Base-by-base conservation (phyloP, 352 stramenopile genomes). In the Globisporangium carolinianum region DNA sequence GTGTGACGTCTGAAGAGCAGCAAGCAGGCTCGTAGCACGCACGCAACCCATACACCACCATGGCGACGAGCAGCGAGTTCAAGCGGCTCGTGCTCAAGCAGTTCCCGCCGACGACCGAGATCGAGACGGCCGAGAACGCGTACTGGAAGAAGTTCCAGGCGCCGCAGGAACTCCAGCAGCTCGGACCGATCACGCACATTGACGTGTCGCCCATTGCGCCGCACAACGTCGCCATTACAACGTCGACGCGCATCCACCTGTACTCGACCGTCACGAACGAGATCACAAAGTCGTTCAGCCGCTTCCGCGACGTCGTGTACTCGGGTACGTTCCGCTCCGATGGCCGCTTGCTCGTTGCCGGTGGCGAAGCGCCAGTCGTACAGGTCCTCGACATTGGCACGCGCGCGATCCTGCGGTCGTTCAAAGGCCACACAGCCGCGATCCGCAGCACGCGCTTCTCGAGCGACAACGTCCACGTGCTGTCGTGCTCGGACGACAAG, bases 401-500 rank as follows among this genome's bases (percentile, higher is more conserved):
- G 57, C 80, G 86, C 58, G 71, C 83, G 39, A 86, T 97, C 58
- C 66, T 97, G 61, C 83, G 90, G 10, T 78, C 79, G 17, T 90
- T 97, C 58, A 89, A 94, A 53, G 87, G 85, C 39, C 90, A 97
- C 78, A 81, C 74, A 9, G 72, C 65, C 2, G 77, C 90, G 0
- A 81, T 95, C 50, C 87, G 75, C 56, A 80, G 72, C 58, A 91
- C 83, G 41, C 72, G 76, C 42, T 97, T 94, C 66, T 86, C 84
- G 18, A 71, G 61, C 43, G 84, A 94, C 61, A 91, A 92, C 49
- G 73, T 91, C 35, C 81, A 95, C 67, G 82, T 97, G 61, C 64
- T 97, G 10, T 95, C 87, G 54, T 92, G 79, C 37, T 94, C 86
- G 15, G 87, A 97, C 67, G 90, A 97, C 67, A 94, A 95, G 69